A percentile compares a stretch with the other conserved stretches of the same genome.
These are phyloP conservation scores for Globisporangium canariense DNA, from an alignment of 352 stramenopile genomes.

Conservation along the genomic window DNA sequence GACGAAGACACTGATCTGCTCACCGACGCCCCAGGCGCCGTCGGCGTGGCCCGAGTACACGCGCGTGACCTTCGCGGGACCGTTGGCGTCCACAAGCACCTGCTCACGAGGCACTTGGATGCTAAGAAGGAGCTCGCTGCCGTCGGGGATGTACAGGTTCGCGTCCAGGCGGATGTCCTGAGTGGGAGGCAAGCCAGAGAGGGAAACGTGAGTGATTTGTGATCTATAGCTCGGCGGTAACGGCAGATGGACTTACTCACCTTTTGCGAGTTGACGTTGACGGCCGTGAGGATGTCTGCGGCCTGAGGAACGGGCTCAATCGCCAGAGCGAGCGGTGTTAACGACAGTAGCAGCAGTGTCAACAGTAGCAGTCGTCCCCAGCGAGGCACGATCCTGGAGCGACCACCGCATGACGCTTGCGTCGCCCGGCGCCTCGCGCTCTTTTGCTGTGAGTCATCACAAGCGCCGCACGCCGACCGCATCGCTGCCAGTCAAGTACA, in stretches of 20 bases:
- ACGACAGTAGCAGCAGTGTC: constrained; percentile 10
- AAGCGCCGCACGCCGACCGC: background rate
- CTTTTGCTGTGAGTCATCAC: background rate
- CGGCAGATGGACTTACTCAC: constrained; percentile 10
- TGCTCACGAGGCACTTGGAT: constrained; percentile 61
- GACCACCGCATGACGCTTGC: background rate
- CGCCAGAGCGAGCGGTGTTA: constrained; percentile 2
- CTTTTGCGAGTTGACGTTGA: constrained; percentile 44
- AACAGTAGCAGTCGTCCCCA: background rate
- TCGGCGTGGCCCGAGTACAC: constrained; percentile 55
- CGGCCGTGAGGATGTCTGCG: constrained; percentile 40
- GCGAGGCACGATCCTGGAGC: background rate
- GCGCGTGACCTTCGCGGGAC: constrained; percentile 55
- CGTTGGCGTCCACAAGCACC: constrained; percentile 44
- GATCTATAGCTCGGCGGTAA: background rate
- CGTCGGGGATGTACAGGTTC: constrained; percentile 71
- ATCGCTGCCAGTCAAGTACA: background rate
- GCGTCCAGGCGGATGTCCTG: constrained; percentile 60
- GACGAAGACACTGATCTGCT: constrained; percentile 58
- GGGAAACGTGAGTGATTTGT: background rate
- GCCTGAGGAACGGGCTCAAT: constrained; percentile 51
- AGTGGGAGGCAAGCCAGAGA: background rate
- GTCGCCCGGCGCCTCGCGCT: background rate
- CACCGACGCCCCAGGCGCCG: constrained; percentile 52
- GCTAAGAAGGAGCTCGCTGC: constrained; percentile 54